phyloP scores from a whole-genome alignment of 441 rosid genomes.

The Gossypium trilobum region DNA sequence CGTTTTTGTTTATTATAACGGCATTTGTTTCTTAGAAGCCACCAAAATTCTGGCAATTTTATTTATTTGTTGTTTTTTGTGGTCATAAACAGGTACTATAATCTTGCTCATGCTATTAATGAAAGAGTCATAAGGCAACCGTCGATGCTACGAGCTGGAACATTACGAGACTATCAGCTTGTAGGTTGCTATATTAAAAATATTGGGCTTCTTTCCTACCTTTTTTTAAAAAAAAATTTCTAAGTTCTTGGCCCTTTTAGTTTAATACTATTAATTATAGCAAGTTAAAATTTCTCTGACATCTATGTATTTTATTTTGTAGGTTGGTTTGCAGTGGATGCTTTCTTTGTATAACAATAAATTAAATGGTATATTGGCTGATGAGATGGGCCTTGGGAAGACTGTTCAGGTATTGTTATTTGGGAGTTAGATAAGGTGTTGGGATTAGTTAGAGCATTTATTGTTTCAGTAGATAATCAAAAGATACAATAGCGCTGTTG shows the following conservation, averaged over 20 bases:
- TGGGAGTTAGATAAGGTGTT: background rate
- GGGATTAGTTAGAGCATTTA: background rate
- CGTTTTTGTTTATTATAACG: background rate
- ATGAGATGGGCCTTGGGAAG: constrained; percentile 99
- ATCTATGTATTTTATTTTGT: constrained; percentile 17
- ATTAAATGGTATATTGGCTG: constrained; percentile 96
- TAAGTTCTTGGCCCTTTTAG: background rate
- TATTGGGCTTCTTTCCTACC: constrained; percentile 7
- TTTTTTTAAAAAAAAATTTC: background rate
- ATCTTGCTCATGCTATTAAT: constrained; percentile 96
- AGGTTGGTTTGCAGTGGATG: constrained; percentile 99
- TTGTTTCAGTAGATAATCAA: background rate
- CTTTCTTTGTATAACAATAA: constrained; percentile 96
- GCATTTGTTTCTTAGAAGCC: background rate
- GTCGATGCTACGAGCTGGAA: constrained; percentile 92
- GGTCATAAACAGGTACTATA: constrained; percentile 64
- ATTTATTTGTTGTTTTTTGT: constrained; percentile 9
- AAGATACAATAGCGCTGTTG: background rate
- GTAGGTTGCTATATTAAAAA: constrained; percentile 42
- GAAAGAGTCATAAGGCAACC: constrained; percentile 90
- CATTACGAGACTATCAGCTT: constrained; percentile 96
- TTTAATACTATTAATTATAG: background rate
- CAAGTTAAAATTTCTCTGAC: constrained; percentile 15
- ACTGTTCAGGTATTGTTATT: constrained; percentile 75
- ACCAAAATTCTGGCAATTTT: background rate